A percentile compares a stretch with the other conserved stretches of the same genome.
phyloP scores from a whole-genome alignment of 306 rosid genomes.

The Parietaria judaica region DNA sequence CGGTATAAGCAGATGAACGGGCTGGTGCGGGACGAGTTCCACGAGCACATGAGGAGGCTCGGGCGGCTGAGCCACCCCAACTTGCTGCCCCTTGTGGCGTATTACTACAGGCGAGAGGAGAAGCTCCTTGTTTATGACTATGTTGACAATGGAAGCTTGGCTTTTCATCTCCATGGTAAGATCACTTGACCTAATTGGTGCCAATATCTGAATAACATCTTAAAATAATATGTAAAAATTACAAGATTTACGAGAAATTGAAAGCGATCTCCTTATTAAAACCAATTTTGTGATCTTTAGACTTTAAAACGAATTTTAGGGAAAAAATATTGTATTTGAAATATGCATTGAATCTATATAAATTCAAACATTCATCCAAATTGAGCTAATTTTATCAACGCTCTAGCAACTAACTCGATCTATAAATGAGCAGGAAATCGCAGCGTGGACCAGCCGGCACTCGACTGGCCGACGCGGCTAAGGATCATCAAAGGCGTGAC shows the following conservation, averaged over 20 bases:
- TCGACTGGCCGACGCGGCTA: constrained; percentile 73
- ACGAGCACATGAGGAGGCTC: constrained; percentile 76
- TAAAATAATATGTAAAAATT: too few relatives aligned
- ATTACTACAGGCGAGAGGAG: constrained; percentile 74
- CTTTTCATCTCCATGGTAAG: constrained; percentile 74
- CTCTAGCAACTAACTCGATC: too few relatives aligned
- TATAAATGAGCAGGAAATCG: constrained; percentile 40
- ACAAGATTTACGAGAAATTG: too few relatives aligned
- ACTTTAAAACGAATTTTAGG: too few relatives aligned
- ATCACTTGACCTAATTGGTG: too few relatives aligned
- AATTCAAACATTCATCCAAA: too few relatives aligned
- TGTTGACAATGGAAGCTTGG: constrained; percentile 67
- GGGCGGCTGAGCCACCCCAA: constrained; percentile 59
- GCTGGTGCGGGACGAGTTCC: constrained; percentile 64
- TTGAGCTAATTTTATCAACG: too few relatives aligned
- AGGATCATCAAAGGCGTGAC: constrained; percentile 73
- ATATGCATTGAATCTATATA: too few relatives aligned
- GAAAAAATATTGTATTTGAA: too few relatives aligned
- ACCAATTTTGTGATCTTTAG: too few relatives aligned
- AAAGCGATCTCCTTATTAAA: too few relatives aligned
- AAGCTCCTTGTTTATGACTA: constrained; percentile 66
- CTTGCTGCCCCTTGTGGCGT: constrained; percentile 65
- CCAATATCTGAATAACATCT: background rate
- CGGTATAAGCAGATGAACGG: constrained; percentile 86
- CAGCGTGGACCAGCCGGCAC: constrained; percentile 38